Evolutionary conservation across 106 monocot species (phyloP).

Genomic region (Vanilla planifolia): DNA sequence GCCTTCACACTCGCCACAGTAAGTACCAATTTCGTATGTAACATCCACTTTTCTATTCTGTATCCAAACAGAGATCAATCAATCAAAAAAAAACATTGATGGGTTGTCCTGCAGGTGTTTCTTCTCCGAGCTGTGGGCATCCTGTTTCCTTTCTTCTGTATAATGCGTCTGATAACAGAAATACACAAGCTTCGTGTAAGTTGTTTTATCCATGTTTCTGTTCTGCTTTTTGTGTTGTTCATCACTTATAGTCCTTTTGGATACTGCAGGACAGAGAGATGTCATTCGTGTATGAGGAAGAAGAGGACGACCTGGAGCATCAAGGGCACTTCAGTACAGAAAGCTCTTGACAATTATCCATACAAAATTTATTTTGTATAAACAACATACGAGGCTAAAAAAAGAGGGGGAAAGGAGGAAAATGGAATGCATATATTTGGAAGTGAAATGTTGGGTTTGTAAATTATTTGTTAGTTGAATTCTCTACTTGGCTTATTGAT

Average conservation of each 20-base stretch:
- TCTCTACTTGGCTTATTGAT: too few relatives aligned
- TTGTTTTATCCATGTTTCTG: neutral
- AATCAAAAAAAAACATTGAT: neutral
- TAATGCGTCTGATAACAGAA: slow-evolving; percentile 36
- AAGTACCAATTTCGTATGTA: slow-evolving; percentile 27
- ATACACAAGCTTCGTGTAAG: slow-evolving; percentile 8
- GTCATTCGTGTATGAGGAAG: neutral
- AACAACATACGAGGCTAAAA: too few relatives aligned
- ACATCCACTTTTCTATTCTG: too few relatives aligned
- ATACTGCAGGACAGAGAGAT: neutral
- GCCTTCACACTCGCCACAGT: slow-evolving; percentile 39
- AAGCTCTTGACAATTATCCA: neutral
- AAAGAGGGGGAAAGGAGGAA: too few relatives aligned
- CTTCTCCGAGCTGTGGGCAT: slow-evolving; percentile 53
- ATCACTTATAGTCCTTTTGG: neutral
- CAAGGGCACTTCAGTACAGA: neutral
- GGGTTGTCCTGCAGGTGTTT: slow-evolving; percentile 30
- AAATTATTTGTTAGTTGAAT: too few relatives aligned
- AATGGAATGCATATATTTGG: too few relatives aligned
- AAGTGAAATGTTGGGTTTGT: too few relatives aligned
- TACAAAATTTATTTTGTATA: too few relatives aligned
- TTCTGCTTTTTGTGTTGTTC: neutral
- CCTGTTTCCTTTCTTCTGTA: slow-evolving; percentile 43
- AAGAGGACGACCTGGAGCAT: neutral
- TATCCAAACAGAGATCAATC: too few relatives aligned